Evolutionary conservation across 441 rosid genomes (phyloP).

Genomic region (Adansonia gregorii): DNA sequence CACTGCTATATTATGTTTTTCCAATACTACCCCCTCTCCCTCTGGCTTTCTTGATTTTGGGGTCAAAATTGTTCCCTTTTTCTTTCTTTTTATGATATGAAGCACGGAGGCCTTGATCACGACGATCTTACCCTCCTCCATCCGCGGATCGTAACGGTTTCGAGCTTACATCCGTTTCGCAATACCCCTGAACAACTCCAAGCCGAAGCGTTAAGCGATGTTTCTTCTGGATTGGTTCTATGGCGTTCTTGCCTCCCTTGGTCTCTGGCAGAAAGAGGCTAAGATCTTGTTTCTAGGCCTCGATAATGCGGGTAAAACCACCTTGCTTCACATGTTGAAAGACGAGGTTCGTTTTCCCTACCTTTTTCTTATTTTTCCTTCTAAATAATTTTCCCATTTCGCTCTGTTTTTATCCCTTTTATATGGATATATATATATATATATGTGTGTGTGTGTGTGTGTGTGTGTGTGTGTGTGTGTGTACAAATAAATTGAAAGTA

Average conservation of each 20-base stretch:
- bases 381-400: not conserved
- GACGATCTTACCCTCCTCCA: constrained; percentile 28
- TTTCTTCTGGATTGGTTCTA: constrained; percentile 89
- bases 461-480: no score
- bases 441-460: no score
- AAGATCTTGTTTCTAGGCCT: constrained; percentile 88
- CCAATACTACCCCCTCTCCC: no score
- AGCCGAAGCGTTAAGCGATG: constrained; percentile 40
- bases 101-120: constrained; percentile 10
- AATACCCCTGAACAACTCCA: not conserved
- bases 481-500: not conserved
- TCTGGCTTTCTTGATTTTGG: no score
- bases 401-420: not conserved
- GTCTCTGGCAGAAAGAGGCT: constrained; percentile 90
- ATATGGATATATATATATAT: no score
- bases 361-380: not conserved
- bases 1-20: not conserved
- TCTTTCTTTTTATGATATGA: not conserved
- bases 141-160: constrained; percentile 19
- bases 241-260: constrained; percentile 78
- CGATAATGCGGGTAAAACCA: constrained; percentile 90
- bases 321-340: constrained; percentile 89
- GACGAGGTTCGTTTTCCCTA: constrained; percentile 60
- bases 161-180: constrained; percentile 23
- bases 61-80: constrained; percentile 16